A percentile compares a stretch with the other conserved stretches of the same genome.
Evolutionary conservation across 257 asterid genomes (phyloP).

Genomic region (Ehretia macrophylla): DNA sequence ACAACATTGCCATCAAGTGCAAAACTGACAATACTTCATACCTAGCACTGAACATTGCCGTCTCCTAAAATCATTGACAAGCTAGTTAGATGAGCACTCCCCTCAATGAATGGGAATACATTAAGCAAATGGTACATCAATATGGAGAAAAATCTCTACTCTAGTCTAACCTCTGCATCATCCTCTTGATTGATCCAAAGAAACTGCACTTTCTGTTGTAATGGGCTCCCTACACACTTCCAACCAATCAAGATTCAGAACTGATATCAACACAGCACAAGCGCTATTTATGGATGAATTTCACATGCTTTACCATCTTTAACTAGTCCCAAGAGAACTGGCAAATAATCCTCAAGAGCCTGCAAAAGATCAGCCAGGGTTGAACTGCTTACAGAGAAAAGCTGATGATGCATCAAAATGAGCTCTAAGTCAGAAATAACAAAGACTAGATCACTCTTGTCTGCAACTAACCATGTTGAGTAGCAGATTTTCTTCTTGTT

Average conservation of each 20-base stretch:
- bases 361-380: slow-evolving; percentile 87
- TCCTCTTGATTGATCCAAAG: slow-evolving; percentile 98
- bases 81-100: slow-evolving; percentile 10
- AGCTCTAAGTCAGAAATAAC: slow-evolving; percentile 3
- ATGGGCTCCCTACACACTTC: slow-evolving; percentile 61
- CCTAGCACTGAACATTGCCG: slow-evolving; percentile 84
- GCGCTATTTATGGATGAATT: background rate
- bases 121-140: slow-evolving; percentile 10
- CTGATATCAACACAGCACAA: slow-evolving; percentile 12
- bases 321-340: slow-evolving; percentile 87
- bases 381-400: slow-evolving; percentile 77
- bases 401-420: slow-evolving; percentile 31
- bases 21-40: slow-evolving; percentile 85
- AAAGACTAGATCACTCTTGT: background rate
- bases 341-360: slow-evolving; percentile 90
- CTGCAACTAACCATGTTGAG: slow-evolving; percentile 78
- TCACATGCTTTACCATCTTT: slow-evolving; percentile 67
- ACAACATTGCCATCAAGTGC: slow-evolving; percentile 95
- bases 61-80: slow-evolving; percentile 53
- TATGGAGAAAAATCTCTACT: background rate
- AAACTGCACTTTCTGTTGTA: slow-evolving; percentile 86
- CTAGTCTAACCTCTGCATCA: slow-evolving; percentile 72
- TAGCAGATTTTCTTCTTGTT: slow-evolving; percentile 75
- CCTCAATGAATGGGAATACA: slow-evolving; percentile 15
- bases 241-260: slow-evolving; percentile 20